A percentile compares a stretch with the other conserved stretches of the same genome.
Evolutionary conservation across 2,329 filamentous ascomycete genomes (phyloP).

Genomic region (Alternaria postmessia): DNA sequence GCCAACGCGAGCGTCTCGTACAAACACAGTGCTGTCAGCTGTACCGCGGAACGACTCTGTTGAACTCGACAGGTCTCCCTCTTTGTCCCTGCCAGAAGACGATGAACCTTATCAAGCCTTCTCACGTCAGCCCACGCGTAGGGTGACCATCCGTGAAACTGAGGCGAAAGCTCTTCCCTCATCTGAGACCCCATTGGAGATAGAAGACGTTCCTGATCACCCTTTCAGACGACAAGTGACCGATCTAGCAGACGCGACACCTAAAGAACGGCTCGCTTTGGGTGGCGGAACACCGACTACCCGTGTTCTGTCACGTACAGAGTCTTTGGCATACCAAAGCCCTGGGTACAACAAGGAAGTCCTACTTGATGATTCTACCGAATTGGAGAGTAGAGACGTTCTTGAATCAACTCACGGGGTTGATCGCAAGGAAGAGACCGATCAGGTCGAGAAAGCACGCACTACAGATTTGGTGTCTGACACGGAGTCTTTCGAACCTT

Average conservation of each 20-base stretch:
- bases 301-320: neutral
- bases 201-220: neutral
- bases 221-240: neutral
- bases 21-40: neutral
- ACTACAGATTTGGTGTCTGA: neutral
- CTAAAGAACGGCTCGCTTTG: neutral
- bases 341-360: neutral
- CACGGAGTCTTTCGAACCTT: neutral
- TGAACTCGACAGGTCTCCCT: neutral
- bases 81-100: rapidly evolving
- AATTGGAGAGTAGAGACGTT: neutral
- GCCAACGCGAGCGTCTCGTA: neutral
- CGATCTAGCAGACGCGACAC: neutral
- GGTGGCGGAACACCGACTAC: neutral
- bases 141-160: neutral
- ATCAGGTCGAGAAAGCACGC: neutral
- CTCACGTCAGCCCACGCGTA: neutral
- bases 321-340: neutral
- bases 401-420: neutral
- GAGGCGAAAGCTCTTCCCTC: neutral
- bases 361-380: neutral
- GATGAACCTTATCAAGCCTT: neutral
- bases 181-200: neutral
- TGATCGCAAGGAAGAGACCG: neutral
- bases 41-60: neutral